A percentile compares a stretch with the other conserved stretches of the same genome.
These are phyloP conservation scores for Neonectria faginata DNA, from an alignment of 2,329 filamentous ascomycete species.

Conservation along the genomic window DNA sequence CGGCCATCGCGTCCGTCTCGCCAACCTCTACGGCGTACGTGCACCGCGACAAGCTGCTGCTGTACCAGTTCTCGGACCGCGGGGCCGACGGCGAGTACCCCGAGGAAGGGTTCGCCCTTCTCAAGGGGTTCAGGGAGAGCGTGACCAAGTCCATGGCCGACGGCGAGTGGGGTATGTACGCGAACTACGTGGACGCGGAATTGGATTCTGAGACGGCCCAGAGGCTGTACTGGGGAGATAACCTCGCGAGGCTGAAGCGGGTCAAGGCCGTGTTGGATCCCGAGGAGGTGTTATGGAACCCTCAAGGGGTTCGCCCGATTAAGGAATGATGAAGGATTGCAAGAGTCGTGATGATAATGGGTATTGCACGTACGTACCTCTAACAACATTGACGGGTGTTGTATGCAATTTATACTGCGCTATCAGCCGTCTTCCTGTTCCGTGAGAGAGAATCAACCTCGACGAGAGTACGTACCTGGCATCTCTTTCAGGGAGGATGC, in stretches of 20 bases:
- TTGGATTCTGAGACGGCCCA: slow-evolving; percentile 50
- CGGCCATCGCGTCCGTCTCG: slow-evolving; percentile 49
- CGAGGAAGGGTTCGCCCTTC: slow-evolving; percentile 47
- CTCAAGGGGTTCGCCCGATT: slow-evolving; percentile 47
- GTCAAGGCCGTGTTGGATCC: slow-evolving; percentile 55
- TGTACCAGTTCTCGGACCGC: slow-evolving; percentile 63
- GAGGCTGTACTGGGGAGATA: slow-evolving; percentile 52
- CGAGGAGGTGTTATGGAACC: slow-evolving; percentile 54
- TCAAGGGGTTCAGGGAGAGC: slow-evolving; percentile 51
- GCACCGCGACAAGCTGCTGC: slow-evolving; percentile 59
- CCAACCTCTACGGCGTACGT: slow-evolving; percentile 51
- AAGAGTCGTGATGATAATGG: not conserved
- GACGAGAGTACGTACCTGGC: not conserved
- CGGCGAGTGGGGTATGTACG: slow-evolving; percentile 54
- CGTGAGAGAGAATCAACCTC: not conserved
- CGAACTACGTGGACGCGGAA: slow-evolving; percentile 56
- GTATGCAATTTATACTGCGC: too few species aligned
- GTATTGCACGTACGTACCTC: not conserved
- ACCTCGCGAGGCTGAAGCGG: slow-evolving; percentile 48
- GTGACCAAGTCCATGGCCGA: slow-evolving; percentile 45
- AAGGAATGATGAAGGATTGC: not conserved
- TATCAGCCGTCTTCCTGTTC: not conserved
- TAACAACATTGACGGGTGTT: not conserved
- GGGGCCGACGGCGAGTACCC: slow-evolving; percentile 47
- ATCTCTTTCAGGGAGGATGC: not conserved